Conservation (phyloP, 805 yeast species). For the Suhomyces kilbournensis region DNA sequence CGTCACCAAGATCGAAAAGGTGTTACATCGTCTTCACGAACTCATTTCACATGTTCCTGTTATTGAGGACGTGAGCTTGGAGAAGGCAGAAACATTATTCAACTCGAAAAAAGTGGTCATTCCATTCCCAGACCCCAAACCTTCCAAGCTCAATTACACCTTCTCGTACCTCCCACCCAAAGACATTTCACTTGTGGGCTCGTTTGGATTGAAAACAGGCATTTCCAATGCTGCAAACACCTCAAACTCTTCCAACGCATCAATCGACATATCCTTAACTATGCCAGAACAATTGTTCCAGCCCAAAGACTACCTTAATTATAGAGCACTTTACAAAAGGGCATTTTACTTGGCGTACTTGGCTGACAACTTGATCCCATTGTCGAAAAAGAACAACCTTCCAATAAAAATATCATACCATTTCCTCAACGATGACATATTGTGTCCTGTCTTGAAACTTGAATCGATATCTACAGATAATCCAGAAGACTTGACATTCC, state of each 20-base stretch:
- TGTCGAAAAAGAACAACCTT: constrained; percentile 53
- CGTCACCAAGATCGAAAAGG: constrained; percentile 64
- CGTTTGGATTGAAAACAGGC: constrained; percentile 84
- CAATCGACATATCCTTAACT: constrained; percentile 75
- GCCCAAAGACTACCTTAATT: constrained; percentile 85
- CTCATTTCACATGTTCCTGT: constrained; percentile 64
- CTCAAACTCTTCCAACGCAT: constrained; percentile 43
- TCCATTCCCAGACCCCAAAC: constrained; percentile 92
- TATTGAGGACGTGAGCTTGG: constrained; percentile 47
- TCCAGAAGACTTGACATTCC: constrained; percentile 50
- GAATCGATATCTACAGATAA: constrained; percentile 52
- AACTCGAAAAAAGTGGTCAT: constrained; percentile 53
- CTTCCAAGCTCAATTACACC: constrained; percentile 66
- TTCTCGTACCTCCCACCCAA: constrained; percentile 69
- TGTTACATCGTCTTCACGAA: constrained; percentile 69
- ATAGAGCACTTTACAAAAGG: constrained; percentile 85
- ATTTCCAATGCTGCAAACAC: constrained; percentile 36
- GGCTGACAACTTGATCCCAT: constrained; percentile 58
- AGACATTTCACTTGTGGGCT: constrained; percentile 77
- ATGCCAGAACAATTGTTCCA: constrained; percentile 79
- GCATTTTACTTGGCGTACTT: constrained; percentile 82
- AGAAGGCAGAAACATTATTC: constrained; percentile 58
- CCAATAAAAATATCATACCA: constrained; percentile 62
- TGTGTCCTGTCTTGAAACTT: constrained; percentile 71
- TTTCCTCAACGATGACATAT: constrained; percentile 69